A percentile compares a stretch with the other conserved stretches of the same genome.
These are phyloP conservation scores for Stramenopiles sp. DNA, from an alignment of 352 stramenopile species.

Conservation along the genomic window DNA sequence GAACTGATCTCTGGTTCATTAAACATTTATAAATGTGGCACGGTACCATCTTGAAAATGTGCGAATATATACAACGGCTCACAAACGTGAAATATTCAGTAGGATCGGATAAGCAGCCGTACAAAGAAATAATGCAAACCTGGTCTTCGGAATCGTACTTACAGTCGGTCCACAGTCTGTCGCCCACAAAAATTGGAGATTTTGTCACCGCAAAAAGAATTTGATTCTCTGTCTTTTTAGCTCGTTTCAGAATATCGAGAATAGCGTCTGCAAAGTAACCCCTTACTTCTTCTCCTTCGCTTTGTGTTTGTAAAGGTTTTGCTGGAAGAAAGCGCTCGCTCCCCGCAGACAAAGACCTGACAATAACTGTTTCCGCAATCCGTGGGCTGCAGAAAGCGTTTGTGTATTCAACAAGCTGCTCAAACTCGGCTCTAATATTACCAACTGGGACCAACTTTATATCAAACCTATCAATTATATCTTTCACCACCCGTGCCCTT, in stretches of 20 bases:
- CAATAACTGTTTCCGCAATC: background rate
- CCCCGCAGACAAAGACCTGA: background rate
- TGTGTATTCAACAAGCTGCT: background rate
- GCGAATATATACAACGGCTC: background rate
- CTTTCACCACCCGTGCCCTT: background rate
- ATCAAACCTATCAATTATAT: background rate
- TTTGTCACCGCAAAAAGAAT: background rate
- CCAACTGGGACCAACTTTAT: background rate
- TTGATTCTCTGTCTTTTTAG: background rate
- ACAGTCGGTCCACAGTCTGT: background rate
- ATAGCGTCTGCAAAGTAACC: background rate
- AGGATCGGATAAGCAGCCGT: background rate
- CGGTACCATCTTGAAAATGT: background rate
- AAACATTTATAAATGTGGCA: background rate
- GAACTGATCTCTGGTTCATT: background rate
- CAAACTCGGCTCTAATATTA: background rate
- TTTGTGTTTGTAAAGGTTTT: background rate
- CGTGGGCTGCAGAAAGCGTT: background rate
- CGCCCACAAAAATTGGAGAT: background rate
- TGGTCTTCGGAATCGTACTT: background rate
- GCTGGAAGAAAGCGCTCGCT: background rate
- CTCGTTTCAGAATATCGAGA: background rate
- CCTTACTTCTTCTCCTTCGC: background rate
- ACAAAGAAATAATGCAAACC: background rate
- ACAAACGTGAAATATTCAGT: background rate